Conservation (phyloP, 345 rosid species). For the Triadica sebifera region DNA sequence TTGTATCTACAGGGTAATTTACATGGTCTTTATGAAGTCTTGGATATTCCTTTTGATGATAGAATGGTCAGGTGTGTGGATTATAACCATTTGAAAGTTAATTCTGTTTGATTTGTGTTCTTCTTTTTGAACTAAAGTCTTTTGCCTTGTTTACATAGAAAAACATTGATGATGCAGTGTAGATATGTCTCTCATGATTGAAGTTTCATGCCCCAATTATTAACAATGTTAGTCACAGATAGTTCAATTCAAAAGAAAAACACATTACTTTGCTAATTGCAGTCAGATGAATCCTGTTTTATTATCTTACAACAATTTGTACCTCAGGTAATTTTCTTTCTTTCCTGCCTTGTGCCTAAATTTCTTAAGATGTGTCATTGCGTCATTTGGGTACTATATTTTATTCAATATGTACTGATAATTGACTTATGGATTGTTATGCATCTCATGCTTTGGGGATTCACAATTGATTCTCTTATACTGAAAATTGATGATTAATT, state of each 20-base stretch:
- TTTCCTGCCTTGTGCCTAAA: background rate
- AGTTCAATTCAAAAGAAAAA: background rate
- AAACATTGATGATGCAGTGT: background rate
- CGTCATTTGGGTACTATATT: background rate
- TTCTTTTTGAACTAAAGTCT: background rate
- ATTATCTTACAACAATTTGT: background rate
- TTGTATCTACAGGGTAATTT: background rate
- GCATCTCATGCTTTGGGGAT: background rate
- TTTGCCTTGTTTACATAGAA: background rate
- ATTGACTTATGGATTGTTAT: too few species aligned
- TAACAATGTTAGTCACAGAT: conserved; percentile 1
- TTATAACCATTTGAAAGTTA: too few species aligned
- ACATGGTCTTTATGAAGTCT: too few species aligned
- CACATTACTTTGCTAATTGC: background rate
- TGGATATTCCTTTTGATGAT: too few species aligned
- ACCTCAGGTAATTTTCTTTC: background rate
- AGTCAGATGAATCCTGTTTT: background rate
- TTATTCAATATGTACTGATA: background rate
- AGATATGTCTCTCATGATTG: too few species aligned
- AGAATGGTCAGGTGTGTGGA: too few species aligned
- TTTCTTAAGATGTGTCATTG: background rate
- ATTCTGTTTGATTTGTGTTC: background rate
- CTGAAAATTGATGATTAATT: background rate
- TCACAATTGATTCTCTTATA: background rate
- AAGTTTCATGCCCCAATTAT: too few species aligned